These are phyloP conservation scores for Epichloe bromicola DNA, from an alignment of 2,329 filamentous ascomycete species.

Conservation along the genomic window DNA sequence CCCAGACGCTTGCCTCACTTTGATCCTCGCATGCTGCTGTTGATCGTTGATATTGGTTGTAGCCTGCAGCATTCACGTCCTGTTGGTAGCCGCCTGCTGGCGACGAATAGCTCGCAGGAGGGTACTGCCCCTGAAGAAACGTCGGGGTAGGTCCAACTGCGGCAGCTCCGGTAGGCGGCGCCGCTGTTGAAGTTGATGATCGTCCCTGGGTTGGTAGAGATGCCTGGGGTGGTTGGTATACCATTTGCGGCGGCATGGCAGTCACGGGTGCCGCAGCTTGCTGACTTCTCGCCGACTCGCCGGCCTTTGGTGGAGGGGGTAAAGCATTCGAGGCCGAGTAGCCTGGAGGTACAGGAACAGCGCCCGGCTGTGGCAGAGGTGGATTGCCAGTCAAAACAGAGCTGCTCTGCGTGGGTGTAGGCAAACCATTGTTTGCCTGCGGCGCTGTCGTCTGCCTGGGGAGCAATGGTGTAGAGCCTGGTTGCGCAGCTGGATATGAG, in stretches of 20 bases:
- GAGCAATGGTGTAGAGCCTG: slow-evolving; percentile 31
- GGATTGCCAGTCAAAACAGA: slow-evolving; percentile 22
- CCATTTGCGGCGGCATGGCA: slow-evolving; percentile 33
- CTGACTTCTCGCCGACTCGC: slow-evolving; percentile 27
- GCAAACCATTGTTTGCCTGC: slow-evolving; percentile 22
- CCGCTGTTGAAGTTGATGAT: slow-evolving; percentile 28
- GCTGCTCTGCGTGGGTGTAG: slow-evolving; percentile 29
- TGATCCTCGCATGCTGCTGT: slow-evolving; percentile 19
- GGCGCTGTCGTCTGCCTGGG: slow-evolving; percentile 29
- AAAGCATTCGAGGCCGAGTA: slow-evolving; percentile 14
- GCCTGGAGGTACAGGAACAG: slow-evolving; percentile 31
- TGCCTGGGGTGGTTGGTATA: slow-evolving; percentile 32
- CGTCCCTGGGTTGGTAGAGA: slow-evolving; percentile 30
- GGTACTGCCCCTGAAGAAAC: slow-evolving; percentile 14
- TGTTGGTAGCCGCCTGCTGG: slow-evolving; percentile 43
- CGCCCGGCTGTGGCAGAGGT: slow-evolving; percentile 44
- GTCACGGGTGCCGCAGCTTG: slow-evolving; percentile 17
- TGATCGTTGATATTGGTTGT: slow-evolving; percentile 32
- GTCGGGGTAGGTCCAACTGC: slow-evolving; percentile 10
- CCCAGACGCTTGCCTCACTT: slow-evolving; percentile 36
- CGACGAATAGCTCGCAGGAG: slow-evolving; percentile 25
- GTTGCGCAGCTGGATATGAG: slow-evolving; percentile 29
- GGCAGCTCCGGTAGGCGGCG: slow-evolving; percentile 3
- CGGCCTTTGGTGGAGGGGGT: slow-evolving; percentile 37
- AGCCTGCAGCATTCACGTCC: slow-evolving; percentile 38